phyloP scores from a whole-genome alignment of 495 filamentous ascomycete genomes.

The Aspergillus saccharolyticus region DNA sequence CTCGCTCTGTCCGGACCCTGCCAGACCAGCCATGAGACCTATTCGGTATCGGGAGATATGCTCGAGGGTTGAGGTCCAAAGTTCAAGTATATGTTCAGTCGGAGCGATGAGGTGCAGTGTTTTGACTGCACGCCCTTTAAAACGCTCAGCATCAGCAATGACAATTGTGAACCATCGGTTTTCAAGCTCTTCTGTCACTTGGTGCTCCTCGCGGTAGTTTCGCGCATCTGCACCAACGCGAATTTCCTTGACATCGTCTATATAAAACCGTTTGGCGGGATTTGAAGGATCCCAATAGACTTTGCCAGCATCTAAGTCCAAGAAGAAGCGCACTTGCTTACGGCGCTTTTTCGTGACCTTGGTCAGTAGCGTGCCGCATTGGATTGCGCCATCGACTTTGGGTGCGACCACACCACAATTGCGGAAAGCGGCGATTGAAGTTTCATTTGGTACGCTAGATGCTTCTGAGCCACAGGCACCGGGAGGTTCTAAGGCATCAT shows the following conservation, averaged over 20 bases:
- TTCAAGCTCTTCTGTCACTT: conserved; percentile 56
- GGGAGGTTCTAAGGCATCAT: conserved; percentile 48
- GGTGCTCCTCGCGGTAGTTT: conserved; percentile 83
- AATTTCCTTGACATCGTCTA: conserved; percentile 92
- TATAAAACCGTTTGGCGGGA: conserved; percentile 76
- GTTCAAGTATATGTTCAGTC: conserved; percentile 57
- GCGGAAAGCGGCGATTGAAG: conserved; percentile 26
- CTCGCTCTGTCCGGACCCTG: conserved; percentile 67
- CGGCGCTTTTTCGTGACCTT: conserved; percentile 80
- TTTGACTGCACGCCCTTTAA: conserved; percentile 63
- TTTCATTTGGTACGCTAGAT: conserved; percentile 37
- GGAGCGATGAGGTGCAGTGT: conserved; percentile 80
- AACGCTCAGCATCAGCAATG: conserved; percentile 63
- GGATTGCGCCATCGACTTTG: conserved; percentile 63
- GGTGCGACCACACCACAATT: conserved; percentile 53
- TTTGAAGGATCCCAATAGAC: conserved; percentile 81
- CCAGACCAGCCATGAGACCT: conserved; percentile 81
- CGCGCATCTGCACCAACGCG: conserved; percentile 77
- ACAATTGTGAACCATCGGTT: conserved; percentile 82
- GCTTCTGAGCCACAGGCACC: conserved; percentile 36
- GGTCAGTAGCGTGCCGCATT: conserved; percentile 67
- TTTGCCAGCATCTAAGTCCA: conserved; percentile 76
- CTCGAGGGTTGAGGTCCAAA: conserved; percentile 80
- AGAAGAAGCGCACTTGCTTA: conserved; percentile 66
- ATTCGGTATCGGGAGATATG: conserved; percentile 75